These are phyloP conservation scores for Kitagawia praeruptora DNA, from an alignment of 129 eudicot genomes.

Conservation along the genomic window DNA sequence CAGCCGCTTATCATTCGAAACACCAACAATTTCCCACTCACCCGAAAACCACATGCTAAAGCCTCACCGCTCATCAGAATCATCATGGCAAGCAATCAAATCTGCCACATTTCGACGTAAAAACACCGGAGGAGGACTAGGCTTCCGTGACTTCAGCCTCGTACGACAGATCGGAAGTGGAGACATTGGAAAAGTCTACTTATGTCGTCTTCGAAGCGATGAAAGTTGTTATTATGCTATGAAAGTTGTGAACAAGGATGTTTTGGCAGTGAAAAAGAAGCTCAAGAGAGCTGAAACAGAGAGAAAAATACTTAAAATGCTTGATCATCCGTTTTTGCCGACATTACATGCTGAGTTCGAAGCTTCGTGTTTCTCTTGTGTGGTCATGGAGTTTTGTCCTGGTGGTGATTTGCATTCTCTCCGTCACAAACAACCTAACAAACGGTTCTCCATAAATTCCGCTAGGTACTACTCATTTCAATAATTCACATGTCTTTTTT, in stretches of 20 bases:
- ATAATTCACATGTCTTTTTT: no score
- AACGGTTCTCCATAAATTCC: conserved; percentile 63
- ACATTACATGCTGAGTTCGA: conserved; percentile 75
- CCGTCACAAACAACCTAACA: conserved; percentile 63
- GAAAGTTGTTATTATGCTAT: conserved; percentile 54
- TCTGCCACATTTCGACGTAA: conserved; percentile 19
- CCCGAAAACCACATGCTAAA: conserved; percentile 40
- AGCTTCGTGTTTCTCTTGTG: conserved; percentile 73
- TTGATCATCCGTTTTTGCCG: conserved; percentile 87
- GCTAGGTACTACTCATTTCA: conserved; percentile 33
- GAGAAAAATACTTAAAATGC: conserved; percentile 60
- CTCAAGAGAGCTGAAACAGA: conserved; percentile 70
- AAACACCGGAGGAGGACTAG: conserved; percentile 23
- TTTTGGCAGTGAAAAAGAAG: conserved; percentile 63
- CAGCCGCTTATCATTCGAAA: conserved; percentile 65
- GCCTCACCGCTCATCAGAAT: conserved; percentile 80
- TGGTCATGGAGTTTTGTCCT: conserved; percentile 85
- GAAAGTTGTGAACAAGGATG: conserved; percentile 84
- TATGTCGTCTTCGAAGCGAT: conserved; percentile 51
- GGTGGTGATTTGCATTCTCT: conserved; percentile 93
- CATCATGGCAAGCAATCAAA: conserved; percentile 55
- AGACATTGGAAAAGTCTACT: conserved; percentile 75
- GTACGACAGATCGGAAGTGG: conserved; percentile 91
- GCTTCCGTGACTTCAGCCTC: conserved; percentile 59
- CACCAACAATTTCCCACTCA: conserved; percentile 22